Evolutionary conservation across 176 grass and related monocot genomes (phyloP), one percentile per base, ranked within the genome.

Genomic region (Ampelocalamus luodianensis): DNA sequence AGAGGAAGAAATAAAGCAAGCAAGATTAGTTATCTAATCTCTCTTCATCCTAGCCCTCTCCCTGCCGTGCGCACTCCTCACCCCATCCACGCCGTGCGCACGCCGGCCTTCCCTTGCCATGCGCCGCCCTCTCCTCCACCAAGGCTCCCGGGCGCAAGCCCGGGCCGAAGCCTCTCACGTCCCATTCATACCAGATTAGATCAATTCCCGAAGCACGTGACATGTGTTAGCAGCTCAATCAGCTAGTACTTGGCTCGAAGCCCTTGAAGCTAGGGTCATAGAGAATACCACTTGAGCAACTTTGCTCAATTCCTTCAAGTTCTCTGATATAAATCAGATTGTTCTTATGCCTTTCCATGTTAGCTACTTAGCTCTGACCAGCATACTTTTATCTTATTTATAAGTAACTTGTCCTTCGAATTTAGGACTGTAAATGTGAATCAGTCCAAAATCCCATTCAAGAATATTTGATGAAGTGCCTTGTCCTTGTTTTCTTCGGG

Each of bases 401-500:
- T 69, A 43, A 68, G 20, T 61, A 40, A 27, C n/a, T 44, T 49
- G 6, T 67, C n/a, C 4, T 51, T 37, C 11, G 1, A 53, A 38
- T 34, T 16, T 59, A 42, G 34, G 53, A 24, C 11, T 14, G 11
- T 24, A 13, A 76, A 75, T 24, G 12, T 40, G 36, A 37, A 38
- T 15, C 10, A 14, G 18, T 3, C 3, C 61, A 79, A 14, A 65
- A 36, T 51, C 16, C 48, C 27, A 65, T 68, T 5, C 17, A 8
- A 68, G 20, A 23, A 6, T 54, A 68, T 80, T 23, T 23, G 68
- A 24, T 68, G 29, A 54, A 76, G 20, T 68, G 63, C 9, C 5
- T 68, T 68, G 12, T 80, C 64, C 20, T 67, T 80, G 45, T 68
- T 80, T 50, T 53, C 48, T 80, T 45, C 10, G 27, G 45, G n/a